These are phyloP conservation scores for Hymenoscyphus repandus DNA, from an alignment of 2,329 filamentous ascomycete species.

Conservation along the genomic window DNA sequence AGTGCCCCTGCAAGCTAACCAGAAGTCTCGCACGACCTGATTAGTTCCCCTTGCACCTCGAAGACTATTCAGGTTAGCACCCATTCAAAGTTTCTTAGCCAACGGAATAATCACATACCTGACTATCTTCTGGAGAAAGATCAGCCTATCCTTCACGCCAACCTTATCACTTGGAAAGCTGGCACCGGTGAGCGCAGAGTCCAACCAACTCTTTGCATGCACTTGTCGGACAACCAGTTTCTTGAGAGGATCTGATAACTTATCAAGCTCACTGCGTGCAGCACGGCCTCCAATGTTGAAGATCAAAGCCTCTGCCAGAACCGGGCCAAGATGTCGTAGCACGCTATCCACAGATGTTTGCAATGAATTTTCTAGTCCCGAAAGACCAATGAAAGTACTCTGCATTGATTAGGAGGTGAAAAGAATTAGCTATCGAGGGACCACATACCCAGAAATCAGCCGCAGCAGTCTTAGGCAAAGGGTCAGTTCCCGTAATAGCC, in stretches of 20 bases:
- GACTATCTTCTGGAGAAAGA: slow-evolving; percentile 63
- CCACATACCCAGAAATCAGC: slow-evolving; percentile 66
- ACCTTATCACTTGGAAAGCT: slow-evolving; percentile 54
- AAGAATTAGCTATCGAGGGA: not conserved
- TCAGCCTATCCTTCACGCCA: slow-evolving; percentile 50
- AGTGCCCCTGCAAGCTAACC: slow-evolving; percentile 58
- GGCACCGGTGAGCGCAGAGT: slow-evolving; percentile 48
- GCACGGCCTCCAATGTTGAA: slow-evolving; percentile 64
- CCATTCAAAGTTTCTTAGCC: too few relatives aligned
- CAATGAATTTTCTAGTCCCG: slow-evolving; percentile 28
- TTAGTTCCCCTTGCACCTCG: slow-evolving; percentile 61
- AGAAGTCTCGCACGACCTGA: slow-evolving; percentile 65
- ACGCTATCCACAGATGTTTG: slow-evolving; percentile 43
- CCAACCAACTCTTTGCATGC: slow-evolving; percentile 56
- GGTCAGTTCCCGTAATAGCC: slow-evolving; percentile 65
- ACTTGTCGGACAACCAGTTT: slow-evolving; percentile 56
- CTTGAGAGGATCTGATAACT: slow-evolving; percentile 64
- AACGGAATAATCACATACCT: slow-evolving; percentile 40
- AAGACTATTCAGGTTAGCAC: slow-evolving; percentile 39
- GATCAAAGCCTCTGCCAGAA: slow-evolving; percentile 54
- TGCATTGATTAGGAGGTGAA: slow-evolving; percentile 25
- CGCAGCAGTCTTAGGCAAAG: slow-evolving; percentile 68
- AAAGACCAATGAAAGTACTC: slow-evolving; percentile 48
- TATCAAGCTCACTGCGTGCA: slow-evolving; percentile 67
- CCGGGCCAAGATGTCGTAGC: slow-evolving; percentile 55